phyloP scores from a whole-genome alignment of 2,329 filamentous ascomycete genomes.

The Diplodia scrobiculata region DNA sequence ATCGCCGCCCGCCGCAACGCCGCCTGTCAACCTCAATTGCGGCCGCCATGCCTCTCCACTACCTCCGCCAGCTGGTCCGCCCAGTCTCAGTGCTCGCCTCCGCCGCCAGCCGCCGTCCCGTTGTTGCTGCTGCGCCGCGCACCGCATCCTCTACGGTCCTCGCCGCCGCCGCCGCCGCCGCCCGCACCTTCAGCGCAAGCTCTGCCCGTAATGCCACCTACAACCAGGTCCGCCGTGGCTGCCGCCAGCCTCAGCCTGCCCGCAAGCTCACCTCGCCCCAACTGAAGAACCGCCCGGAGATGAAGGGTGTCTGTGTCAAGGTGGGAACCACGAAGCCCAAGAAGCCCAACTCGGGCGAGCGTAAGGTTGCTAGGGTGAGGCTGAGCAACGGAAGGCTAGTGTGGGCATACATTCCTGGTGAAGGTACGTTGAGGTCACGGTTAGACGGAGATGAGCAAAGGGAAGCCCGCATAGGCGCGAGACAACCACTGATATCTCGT shows the following conservation, averaged over 20 bases:
- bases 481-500: conserved; percentile 1
- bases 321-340: conserved; percentile 94
- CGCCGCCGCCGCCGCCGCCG: conserved; percentile 31
- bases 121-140: conserved; percentile 6
- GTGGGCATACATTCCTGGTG: conserved; percentile 92
- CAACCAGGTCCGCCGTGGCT: conserved; percentile 63
- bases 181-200: conserved; percentile 46
- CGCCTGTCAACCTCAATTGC: not conserved
- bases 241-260: conserved; percentile 74
- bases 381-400: conserved; percentile 84
- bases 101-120: not conserved
- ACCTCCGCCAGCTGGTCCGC: conserved; percentile 25
- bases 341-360: conserved; percentile 97
- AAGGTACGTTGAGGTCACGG: conserved; percentile 59
- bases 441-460: not conserved
- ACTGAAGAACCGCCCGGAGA: conserved; percentile 71
- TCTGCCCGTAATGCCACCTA: conserved; percentile 49
- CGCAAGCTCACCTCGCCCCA: conserved; percentile 89
- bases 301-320: conserved; percentile 95
- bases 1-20: conserved; percentile 4
- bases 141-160: conserved; percentile 11
- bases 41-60: conserved; percentile 25
- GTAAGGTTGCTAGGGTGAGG: conserved; percentile 90
- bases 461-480: not conserved
- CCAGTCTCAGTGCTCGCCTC: not conserved